Evolutionary conservation across 2,329 filamentous ascomycete species (phyloP).

Genomic region (Magnaporthales sp.): DNA sequence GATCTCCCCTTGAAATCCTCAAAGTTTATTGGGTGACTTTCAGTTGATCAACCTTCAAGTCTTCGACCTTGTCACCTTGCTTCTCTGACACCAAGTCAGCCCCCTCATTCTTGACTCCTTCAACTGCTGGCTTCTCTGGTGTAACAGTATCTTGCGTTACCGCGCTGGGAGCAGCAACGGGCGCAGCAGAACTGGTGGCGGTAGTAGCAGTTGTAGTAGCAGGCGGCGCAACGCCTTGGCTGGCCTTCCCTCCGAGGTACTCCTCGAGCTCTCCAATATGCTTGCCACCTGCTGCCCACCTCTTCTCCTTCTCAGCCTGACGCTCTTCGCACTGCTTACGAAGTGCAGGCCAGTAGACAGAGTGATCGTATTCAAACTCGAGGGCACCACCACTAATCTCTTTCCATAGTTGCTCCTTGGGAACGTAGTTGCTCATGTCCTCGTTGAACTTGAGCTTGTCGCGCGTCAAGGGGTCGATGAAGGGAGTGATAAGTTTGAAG

Average conservation of each 20-base stretch:
- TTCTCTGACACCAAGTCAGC: not conserved
- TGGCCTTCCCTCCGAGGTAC: conserved; percentile 62
- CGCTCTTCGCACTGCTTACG: conserved; percentile 60
- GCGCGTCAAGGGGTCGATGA: conserved; percentile 89
- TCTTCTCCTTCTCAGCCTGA: conserved; percentile 49
- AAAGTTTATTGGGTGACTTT: conserved; percentile 6
- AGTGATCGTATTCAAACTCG: conserved; percentile 87
- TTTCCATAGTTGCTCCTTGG: conserved; percentile 72
- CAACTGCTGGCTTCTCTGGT: conserved; percentile 4
- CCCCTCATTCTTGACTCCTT: conserved; percentile 5
- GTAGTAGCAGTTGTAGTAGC: not conserved
- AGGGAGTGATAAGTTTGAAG: conserved; percentile 92
- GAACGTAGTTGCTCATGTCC: conserved; percentile 75
- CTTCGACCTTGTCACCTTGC: conserved; percentile 14
- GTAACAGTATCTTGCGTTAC: not conserved
- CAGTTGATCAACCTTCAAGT: conserved; percentile 12
- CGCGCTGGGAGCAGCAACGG: not conserved
- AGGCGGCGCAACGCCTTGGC: conserved; percentile 13
- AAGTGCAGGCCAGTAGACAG: conserved; percentile 80
- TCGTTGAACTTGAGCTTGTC: conserved; percentile 98
- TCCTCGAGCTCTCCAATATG: conserved; percentile 78
- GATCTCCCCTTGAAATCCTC: not conserved
- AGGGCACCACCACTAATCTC: conserved; percentile 61
- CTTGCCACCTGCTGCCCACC: conserved; percentile 77
- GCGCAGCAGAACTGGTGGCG: not conserved